A percentile compares a stretch with the other conserved stretches of the same genome.
phyloP scores from a whole-genome alignment of 179 eudicot genomes.

The Nepenthes alata region DNA sequence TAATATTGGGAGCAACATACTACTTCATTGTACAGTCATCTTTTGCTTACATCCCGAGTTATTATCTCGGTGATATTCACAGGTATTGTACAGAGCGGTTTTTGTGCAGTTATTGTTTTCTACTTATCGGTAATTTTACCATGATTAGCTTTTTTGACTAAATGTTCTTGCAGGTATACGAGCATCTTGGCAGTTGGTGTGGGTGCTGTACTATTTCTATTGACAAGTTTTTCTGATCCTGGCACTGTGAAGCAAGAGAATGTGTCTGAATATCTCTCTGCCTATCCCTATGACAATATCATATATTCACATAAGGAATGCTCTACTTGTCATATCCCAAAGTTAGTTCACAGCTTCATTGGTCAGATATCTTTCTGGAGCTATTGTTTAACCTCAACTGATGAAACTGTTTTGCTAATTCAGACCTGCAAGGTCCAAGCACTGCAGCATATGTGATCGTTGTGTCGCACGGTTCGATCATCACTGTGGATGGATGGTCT shows the following conservation, averaged over 20 bases:
- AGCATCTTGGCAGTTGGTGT: constrained; percentile 74
- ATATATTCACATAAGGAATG: constrained; percentile 76
- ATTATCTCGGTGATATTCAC: constrained; percentile 74
- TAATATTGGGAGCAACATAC: constrained; percentile 64
- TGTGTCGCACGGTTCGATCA: constrained; percentile 97
- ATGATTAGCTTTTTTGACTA: constrained; percentile 7
- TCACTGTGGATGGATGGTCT: constrained; percentile 99
- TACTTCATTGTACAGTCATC: constrained; percentile 59
- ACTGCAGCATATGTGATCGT: constrained; percentile 89
- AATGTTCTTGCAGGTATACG: constrained; percentile 56
- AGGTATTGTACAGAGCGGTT: constrained; percentile 33
- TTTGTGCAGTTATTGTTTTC: neutral
- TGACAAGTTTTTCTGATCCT: constrained; percentile 92
- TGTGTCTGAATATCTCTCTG: constrained; percentile 66
- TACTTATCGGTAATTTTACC: neutral
- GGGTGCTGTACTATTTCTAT: constrained; percentile 70
- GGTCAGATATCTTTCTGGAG: constrained; percentile 2
- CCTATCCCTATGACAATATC: constrained; percentile 77
- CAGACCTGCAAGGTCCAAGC: constrained; percentile 99
- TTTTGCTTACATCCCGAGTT: constrained; percentile 78
- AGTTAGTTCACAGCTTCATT: constrained; percentile 39
- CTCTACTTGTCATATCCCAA: constrained; percentile 72
- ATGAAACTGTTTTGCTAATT: constrained; percentile 13
- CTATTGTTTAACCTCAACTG: constrained; percentile 8
- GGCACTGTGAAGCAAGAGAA: constrained; percentile 76